Base-by-base conservation (phyloP, 1,139 yeast species). In the Protomyces lactucae-debilis region DNA sequence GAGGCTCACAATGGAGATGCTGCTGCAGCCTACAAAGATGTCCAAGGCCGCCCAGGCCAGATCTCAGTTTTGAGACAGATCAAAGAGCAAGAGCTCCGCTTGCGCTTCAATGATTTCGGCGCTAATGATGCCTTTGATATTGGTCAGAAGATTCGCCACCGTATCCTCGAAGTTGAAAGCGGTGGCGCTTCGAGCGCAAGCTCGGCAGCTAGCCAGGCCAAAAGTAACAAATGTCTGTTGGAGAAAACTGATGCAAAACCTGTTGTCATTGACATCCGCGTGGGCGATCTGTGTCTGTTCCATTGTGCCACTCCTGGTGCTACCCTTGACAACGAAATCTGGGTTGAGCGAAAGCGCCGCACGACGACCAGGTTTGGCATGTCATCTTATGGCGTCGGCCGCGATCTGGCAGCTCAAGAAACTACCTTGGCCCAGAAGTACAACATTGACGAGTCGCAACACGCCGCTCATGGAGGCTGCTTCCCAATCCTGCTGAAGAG, bases 291-390 rank as follows among this genome's bases (percentile, higher is more conserved):
- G 37, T 60, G 65, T 28, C 40, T 67, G 10, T 67, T 52, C 55
- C 67, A 66, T 53, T 21, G 12, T 18, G 68, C 67, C 28, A 68
- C 64, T 55, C 66, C 66, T 14, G 69, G 69, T 18, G 67, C 67
- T 10, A 48, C 67, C 10, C 52, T 55, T 21, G 70, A 68, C 53
- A 68, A 68, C 60, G 66, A 59, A 37, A 52, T 39, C 46, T 68
- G 69, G 68, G 64, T 68, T 21, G 64, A 61, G 52, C 67, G 70
- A 52, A 68, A 68, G 53, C 57, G 55, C 23, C 48, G 53, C 36
- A 64, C 68, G 12, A 69, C 67, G 43, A 61, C 39, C 9, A 68
- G 68, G 10, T 68, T 66, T 43, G 67, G 66, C 32, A 57, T 54
- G 23, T 35, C 68, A 8, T 60, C 64, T 12, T 60, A 52, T 37